A percentile compares a stretch with the other conserved stretches of the same genome.
phyloP scores from a whole-genome alignment of 192 early-diverging fungal species.

The Backusella macrospora region DNA sequence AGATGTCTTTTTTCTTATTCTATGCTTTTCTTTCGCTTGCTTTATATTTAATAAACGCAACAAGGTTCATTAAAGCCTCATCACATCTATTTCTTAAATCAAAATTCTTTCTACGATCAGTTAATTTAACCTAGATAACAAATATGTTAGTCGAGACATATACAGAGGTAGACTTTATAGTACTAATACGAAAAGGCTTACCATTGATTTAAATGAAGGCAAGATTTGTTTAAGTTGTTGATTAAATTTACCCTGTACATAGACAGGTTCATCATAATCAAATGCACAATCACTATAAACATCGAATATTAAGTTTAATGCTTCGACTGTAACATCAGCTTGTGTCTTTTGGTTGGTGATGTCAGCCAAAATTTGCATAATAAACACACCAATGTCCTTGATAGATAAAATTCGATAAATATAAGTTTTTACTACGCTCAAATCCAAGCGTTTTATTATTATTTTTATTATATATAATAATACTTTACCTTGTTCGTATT shows the following conservation, averaged over 20 bases:
- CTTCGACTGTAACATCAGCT: slow-evolving; percentile 64
- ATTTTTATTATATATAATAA: too few relatives aligned
- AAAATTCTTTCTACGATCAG: slow-evolving; percentile 73
- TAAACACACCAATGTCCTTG: slow-evolving; percentile 66
- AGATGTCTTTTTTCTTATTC: neutral
- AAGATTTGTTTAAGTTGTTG: slow-evolving; percentile 56
- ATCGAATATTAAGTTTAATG: slow-evolving; percentile 85
- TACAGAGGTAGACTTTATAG: neutral
- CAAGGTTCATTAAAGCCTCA: slow-evolving; percentile 77
- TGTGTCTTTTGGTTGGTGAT: slow-evolving; percentile 33
- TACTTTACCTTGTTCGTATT: slow-evolving; percentile 63
- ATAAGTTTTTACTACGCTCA: neutral
- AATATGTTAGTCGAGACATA: neutral
- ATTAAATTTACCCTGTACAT: slow-evolving; percentile 69
- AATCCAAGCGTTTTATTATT: neutral
- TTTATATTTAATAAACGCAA: slow-evolving; percentile 91
- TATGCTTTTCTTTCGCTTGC: slow-evolving; percentile 61
- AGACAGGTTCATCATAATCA: slow-evolving; percentile 86
- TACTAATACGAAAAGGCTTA: slow-evolving; percentile 32
- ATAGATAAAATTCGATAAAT: too few relatives aligned
- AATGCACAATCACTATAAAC: slow-evolving; percentile 82
- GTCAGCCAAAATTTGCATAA: slow-evolving; percentile 52
- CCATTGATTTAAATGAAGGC: slow-evolving; percentile 53
- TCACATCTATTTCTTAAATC: slow-evolving; percentile 79
- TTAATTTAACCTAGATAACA: slow-evolving; percentile 45